These are phyloP conservation scores for Cladosporium sp. DNA, from an alignment of 2,329 filamentous ascomycete genomes.

Conservation along the genomic window DNA sequence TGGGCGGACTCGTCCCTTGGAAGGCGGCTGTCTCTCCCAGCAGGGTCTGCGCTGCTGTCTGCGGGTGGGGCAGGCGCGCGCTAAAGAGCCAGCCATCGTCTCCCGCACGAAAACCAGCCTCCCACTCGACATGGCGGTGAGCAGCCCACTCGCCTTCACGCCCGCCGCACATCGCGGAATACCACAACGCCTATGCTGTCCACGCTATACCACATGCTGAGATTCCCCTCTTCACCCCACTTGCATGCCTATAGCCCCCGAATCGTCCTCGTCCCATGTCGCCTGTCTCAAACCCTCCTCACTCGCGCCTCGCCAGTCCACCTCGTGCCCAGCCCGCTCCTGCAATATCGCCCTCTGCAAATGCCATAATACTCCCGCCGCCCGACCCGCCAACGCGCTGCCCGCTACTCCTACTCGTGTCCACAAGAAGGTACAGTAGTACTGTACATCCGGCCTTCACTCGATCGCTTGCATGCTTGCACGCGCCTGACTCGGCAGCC, in stretches of 20 bases:
- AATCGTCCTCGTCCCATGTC: not conserved
- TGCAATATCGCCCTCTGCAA: not conserved
- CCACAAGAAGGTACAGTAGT: not conserved
- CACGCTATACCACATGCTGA: not conserved
- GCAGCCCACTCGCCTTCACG: not conserved
- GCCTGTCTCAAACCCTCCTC: constrained; percentile 6
- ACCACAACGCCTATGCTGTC: too few species aligned
- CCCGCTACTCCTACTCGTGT: not conserved
- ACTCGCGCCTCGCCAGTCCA: not conserved
- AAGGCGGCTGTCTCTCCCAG: not conserved
- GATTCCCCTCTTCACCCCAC: constrained; percentile 1
- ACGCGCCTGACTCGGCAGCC: constrained; percentile 5
- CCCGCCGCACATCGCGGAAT: too few species aligned
- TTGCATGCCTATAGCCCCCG: not conserved
- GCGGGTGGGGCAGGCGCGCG: not conserved
- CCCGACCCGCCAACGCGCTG: not conserved
- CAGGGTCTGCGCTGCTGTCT: not conserved
- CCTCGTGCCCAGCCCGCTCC: not conserved
- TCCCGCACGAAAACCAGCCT: not conserved
- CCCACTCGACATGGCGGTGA: not conserved
- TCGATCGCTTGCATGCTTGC: constrained; percentile 9
- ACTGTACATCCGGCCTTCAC: not conserved
- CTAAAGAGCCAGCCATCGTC: not conserved
- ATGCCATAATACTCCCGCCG: constrained; percentile 1
- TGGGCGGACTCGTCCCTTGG: too few species aligned